Conservation (phyloP, 495 filamentous ascomycete species). For the Bacidia rubella region DNA sequence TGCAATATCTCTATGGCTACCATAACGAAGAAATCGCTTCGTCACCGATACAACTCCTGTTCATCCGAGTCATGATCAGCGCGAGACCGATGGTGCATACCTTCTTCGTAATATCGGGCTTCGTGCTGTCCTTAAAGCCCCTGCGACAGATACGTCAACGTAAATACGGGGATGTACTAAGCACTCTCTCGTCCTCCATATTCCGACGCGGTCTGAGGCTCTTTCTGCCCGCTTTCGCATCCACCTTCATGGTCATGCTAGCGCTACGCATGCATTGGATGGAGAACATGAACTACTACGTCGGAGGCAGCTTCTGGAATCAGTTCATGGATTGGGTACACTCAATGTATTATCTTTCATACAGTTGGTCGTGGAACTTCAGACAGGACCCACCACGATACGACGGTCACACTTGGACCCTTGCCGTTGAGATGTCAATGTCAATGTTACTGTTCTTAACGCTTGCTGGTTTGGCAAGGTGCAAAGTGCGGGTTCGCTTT, state of each 20-base stretch:
- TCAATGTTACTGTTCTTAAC: slow-evolving; percentile 52
- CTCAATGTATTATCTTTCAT: slow-evolving; percentile 34
- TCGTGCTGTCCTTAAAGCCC: slow-evolving; percentile 52
- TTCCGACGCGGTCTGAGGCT: slow-evolving; percentile 52
- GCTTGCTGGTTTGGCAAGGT: slow-evolving; percentile 40
- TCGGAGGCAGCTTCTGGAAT: slow-evolving; percentile 32
- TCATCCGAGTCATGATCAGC: slow-evolving; percentile 47
- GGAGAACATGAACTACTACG: slow-evolving; percentile 24
- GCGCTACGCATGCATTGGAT: slow-evolving; percentile 39
- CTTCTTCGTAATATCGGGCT: slow-evolving; percentile 63
- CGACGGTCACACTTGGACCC: slow-evolving; percentile 59
- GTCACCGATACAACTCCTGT: slow-evolving; percentile 51
- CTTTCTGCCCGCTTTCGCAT: slow-evolving; percentile 45
- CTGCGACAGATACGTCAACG: slow-evolving; percentile 43
- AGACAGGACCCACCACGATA: slow-evolving; percentile 42
- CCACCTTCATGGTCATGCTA: slow-evolving; percentile 41
- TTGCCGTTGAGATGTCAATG: slow-evolving; percentile 55
- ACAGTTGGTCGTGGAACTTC: slow-evolving; percentile 40
- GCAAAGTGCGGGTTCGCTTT: slow-evolving; percentile 34
- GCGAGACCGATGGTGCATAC: slow-evolving; percentile 60
- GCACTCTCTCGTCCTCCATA: slow-evolving; percentile 42
- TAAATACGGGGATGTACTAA: slow-evolving; percentile 35
- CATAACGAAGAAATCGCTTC: slow-evolving; percentile 39
- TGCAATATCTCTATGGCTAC: slow-evolving; percentile 19
- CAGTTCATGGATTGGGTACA: slow-evolving; percentile 35